Evolutionary conservation across 2,329 filamentous ascomycete genomes (phyloP).

Genomic region (Diaporthe aspalathi): DNA sequence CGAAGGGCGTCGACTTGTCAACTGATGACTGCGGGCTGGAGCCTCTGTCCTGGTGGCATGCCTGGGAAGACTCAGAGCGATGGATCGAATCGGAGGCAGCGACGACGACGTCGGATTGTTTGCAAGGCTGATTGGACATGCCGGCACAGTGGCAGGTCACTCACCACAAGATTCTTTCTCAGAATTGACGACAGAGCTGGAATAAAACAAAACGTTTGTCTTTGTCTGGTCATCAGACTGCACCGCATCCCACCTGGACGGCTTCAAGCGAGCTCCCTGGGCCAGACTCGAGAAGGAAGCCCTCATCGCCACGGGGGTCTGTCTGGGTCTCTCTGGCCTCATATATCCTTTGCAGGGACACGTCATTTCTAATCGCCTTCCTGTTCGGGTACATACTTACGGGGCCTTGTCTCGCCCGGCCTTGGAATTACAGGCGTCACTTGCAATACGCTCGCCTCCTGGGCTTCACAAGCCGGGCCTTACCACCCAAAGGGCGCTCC

Average conservation of each 20-base stretch:
- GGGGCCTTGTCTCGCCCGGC: slow-evolving; percentile 4
- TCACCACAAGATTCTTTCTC: slow-evolving; percentile 6
- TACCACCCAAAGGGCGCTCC: slow-evolving; percentile 21
- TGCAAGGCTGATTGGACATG: slow-evolving; percentile 21
- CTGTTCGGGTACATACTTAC: background rate
- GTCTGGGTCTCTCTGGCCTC: slow-evolving; percentile 11
- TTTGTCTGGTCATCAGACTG: slow-evolving; percentile 19
- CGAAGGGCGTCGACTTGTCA: slow-evolving; percentile 32
- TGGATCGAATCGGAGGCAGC: slow-evolving; percentile 32
- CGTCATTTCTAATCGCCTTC: slow-evolving; percentile 12
- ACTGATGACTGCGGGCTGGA: slow-evolving; percentile 28
- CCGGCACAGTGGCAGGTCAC: slow-evolving; percentile 6
- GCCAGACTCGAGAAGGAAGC: background rate
- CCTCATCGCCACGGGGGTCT: background rate
- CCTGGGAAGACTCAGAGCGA: background rate
- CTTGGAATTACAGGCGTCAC: slow-evolving; percentile 11
- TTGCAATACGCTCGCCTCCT: background rate
- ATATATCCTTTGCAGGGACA: slow-evolving; percentile 26
- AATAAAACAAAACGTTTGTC: slow-evolving; percentile 29
- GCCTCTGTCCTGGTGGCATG: background rate
- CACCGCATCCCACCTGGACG: background rate
- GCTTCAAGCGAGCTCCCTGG: slow-evolving; percentile 2
- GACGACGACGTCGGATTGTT: slow-evolving; percentile 33
- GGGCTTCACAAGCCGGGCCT: slow-evolving; percentile 16
- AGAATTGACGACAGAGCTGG: slow-evolving; percentile 17